Conservation (phyloP, 768 basidiomycete species). For the Suillus brevipes region DNA sequence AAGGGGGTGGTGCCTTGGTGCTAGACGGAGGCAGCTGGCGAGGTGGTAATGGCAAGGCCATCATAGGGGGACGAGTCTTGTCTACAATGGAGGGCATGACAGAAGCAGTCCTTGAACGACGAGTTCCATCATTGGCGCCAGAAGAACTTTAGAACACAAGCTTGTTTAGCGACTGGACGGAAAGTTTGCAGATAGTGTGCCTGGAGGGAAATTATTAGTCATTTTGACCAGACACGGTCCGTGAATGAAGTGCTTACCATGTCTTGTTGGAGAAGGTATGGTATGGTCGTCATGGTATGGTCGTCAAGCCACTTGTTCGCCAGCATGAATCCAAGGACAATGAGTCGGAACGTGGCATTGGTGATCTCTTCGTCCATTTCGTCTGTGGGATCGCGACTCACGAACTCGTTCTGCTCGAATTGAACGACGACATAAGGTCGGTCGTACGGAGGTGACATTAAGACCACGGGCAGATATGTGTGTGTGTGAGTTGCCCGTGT, state of each 20-base stretch:
- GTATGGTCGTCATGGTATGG: too few species aligned
- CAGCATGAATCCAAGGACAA: conserved; percentile 81
- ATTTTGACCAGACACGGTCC: conserved; percentile 26
- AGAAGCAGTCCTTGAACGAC: conserved; percentile 66
- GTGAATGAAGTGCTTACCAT: conserved; percentile 49
- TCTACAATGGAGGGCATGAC: conserved; percentile 56
- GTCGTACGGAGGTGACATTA: conserved; percentile 62
- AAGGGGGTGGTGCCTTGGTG: conserved; percentile 74
- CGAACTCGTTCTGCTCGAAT: conserved; percentile 99
- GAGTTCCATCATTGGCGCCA: conserved; percentile 44
- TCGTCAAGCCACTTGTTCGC: conserved; percentile 90
- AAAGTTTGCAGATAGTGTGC: conserved; percentile 80
- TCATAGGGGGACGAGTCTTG: conserved; percentile 82
- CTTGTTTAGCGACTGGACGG: conserved; percentile 66
- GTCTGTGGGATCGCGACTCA: conserved; percentile 84
- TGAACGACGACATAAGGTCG: conserved; percentile 94
- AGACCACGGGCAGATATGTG: conserved; percentile 86
- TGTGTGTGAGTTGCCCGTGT: too few species aligned
- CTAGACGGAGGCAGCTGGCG: conserved; percentile 68
- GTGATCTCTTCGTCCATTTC: conserved; percentile 87
- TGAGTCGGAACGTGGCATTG: conserved; percentile 67
- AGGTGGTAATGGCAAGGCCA: conserved; percentile 80
- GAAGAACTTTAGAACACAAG: conserved; percentile 48
- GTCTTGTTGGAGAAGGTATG: conserved; percentile 91
- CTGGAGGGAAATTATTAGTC: conserved; percentile 36